Conservation (phyloP, 225 moss, liverwort and hornwort genomes). For the Physcomitrellopsis africana region DNA sequence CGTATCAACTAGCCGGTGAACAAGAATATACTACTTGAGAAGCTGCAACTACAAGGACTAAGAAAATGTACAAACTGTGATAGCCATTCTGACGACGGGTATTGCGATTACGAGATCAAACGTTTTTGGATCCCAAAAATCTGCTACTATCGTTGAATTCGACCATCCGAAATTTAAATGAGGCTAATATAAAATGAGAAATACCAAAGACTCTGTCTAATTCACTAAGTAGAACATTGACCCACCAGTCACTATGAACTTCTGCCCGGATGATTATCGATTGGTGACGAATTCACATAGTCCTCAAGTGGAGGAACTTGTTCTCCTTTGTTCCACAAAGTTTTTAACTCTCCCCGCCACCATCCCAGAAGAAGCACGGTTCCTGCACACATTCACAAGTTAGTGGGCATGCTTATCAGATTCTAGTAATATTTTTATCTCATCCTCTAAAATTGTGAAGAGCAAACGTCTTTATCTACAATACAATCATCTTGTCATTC, state of each 20-base stretch:
- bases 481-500: neutral
- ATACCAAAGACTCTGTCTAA: slow-evolving; percentile 3
- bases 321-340: slow-evolving; percentile 76
- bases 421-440: neutral
- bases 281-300: slow-evolving; percentile 15
- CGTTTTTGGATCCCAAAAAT: slow-evolving; percentile 10
- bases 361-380: slow-evolving; percentile 75
- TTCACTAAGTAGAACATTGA: neutral
- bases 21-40: neutral
- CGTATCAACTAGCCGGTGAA: neutral
- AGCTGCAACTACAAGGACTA: neutral
- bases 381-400: slow-evolving; percentile 45
- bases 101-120: slow-evolving; percentile 15
- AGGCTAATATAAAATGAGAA: slow-evolving; percentile 6
- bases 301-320: slow-evolving; percentile 19
- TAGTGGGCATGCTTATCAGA: neutral
- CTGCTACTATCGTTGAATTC: neutral
- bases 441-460: neutral
- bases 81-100: neutral
- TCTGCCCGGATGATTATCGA: slow-evolving; percentile 15
- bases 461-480: neutral
- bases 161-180: slow-evolving; percentile 16
- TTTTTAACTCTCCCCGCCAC: slow-evolving; percentile 67
- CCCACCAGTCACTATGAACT: slow-evolving; percentile 27
- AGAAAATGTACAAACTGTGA: slow-evolving; percentile 24